Conservation (phyloP, 1,284 basidiomycete genomes). For the Ceraceosorus guamensis region DNA sequence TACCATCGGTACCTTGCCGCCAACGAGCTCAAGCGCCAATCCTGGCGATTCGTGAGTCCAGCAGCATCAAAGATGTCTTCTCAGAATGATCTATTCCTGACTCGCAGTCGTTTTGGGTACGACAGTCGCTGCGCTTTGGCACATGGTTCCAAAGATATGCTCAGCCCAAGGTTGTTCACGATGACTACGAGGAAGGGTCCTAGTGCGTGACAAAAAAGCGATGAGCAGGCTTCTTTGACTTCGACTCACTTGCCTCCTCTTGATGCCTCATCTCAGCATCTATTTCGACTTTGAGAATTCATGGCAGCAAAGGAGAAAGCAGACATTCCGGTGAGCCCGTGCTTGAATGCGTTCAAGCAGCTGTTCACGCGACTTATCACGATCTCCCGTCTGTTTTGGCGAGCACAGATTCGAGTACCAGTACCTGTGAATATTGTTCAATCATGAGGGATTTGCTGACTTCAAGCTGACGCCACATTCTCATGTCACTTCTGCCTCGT, state of each 20-base stretch:
- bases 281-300: conserved; percentile 50
- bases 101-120: background rate
- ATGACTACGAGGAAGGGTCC: conserved; percentile 98
- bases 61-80: background rate
- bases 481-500: too few species aligned
- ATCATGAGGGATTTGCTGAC: too few species aligned
- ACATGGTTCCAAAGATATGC: conserved; percentile 99
- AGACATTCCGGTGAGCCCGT: conserved; percentile 72
- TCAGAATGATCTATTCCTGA: background rate
- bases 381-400: background rate
- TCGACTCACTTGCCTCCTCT: too few species aligned
- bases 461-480: too few species aligned
- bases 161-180: conserved; percentile 97
- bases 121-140: conserved; percentile 82
- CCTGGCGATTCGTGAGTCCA: conserved; percentile 71
- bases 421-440: conserved; percentile 19
- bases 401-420: conserved; percentile 37
- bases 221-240: too few species aligned
- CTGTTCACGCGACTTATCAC: background rate
- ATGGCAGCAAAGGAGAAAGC: conserved; percentile 97
- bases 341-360: background rate
- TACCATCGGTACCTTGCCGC: conserved; percentile 98
- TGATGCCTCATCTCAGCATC: conserved; percentile 9
- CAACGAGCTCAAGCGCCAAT: conserved; percentile 92
- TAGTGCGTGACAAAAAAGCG: conserved; percentile 20